Evolutionary conservation across 2,329 filamentous ascomycete genomes (phyloP).

Genomic region (Hypoxylon sp.): DNA sequence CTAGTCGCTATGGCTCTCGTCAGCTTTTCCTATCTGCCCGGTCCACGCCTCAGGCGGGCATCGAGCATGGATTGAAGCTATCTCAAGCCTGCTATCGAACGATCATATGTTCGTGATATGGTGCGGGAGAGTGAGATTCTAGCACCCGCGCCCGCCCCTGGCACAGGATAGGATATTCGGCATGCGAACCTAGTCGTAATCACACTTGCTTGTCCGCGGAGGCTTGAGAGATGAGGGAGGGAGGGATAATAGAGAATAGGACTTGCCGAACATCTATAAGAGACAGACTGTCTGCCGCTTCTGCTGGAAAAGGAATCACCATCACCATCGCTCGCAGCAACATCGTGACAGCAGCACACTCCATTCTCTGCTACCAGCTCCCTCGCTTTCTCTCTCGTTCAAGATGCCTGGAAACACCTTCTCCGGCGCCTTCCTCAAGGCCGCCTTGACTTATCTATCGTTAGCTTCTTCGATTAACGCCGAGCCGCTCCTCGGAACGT

Average conservation of each 20-base stretch:
- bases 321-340: constrained; percentile 2
- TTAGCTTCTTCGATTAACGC: background rate
- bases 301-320: background rate
- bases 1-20: constrained; percentile 1
- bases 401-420: constrained; percentile 1
- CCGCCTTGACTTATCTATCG: background rate
- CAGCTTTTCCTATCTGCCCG: constrained; percentile 4
- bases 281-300: background rate
- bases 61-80: constrained; percentile 3
- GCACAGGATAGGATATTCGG: background rate
- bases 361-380: background rate
- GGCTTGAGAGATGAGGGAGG: background rate
- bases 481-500: constrained; percentile 4
- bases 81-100: background rate
- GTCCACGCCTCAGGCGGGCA: background rate
- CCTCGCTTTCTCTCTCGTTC: constrained; percentile 7
- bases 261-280: constrained; percentile 5
- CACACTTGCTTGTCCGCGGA: background rate
- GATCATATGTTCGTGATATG: background rate
- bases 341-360: background rate
- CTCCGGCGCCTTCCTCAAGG: background rate
- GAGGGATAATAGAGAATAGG: background rate
- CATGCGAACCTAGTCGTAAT: background rate
- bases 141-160: background rate
- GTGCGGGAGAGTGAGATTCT: constrained; percentile 1